Conservation (phyloP, 2,329 filamentous ascomycete species). For the Fusarium proliferatum region DNA sequence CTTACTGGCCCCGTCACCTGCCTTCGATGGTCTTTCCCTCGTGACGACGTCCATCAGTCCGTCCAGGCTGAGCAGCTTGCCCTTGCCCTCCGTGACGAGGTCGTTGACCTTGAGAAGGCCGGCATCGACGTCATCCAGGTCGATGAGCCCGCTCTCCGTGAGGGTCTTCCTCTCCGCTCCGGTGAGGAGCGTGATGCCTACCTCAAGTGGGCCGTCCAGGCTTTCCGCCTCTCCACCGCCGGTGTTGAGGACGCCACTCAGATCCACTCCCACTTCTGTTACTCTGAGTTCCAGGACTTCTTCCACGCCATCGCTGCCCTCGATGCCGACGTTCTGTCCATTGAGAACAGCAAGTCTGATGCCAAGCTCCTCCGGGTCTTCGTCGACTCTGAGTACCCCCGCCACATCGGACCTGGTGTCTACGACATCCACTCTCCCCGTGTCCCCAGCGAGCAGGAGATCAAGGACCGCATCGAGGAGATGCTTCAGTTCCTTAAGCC, state of each 20-base stretch:
- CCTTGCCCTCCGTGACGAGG: slow-evolving; percentile 97
- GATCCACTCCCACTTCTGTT: slow-evolving; percentile 99
- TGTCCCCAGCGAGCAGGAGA: slow-evolving; percentile 97
- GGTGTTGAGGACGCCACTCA: slow-evolving; percentile 96
- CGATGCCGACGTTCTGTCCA: slow-evolving; percentile 97
- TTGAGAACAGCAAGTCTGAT: slow-evolving; percentile 99
- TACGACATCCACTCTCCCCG: slow-evolving; percentile 99
- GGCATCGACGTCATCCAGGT: slow-evolving; percentile 99
- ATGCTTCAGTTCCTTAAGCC: slow-evolving; percentile 98
- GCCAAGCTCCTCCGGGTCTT: slow-evolving; percentile 99
- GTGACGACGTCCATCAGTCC: slow-evolving; percentile 99
- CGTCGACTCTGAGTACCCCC: slow-evolving; percentile 95
- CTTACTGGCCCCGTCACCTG: slow-evolving; percentile 99
- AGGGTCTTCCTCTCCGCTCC: slow-evolving; percentile 95
- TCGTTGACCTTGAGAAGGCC: slow-evolving; percentile 96
- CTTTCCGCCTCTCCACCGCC: slow-evolving; percentile 94
- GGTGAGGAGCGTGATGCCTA: slow-evolving; percentile 97
- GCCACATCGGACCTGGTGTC: slow-evolving; percentile 98
- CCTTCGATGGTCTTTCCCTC: slow-evolving; percentile 99
- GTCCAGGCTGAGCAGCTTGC: slow-evolving; percentile 99
- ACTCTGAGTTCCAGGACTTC: slow-evolving; percentile 99
- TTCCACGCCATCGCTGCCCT: slow-evolving; percentile 99
- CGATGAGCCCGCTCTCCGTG: slow-evolving; percentile 98
- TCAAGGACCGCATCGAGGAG: slow-evolving; percentile 97
- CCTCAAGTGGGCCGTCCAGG: slow-evolving; percentile 96